phyloP scores from a whole-genome alignment of 1,284 basidiomycete species.

The Leccinum laetum region DNA sequence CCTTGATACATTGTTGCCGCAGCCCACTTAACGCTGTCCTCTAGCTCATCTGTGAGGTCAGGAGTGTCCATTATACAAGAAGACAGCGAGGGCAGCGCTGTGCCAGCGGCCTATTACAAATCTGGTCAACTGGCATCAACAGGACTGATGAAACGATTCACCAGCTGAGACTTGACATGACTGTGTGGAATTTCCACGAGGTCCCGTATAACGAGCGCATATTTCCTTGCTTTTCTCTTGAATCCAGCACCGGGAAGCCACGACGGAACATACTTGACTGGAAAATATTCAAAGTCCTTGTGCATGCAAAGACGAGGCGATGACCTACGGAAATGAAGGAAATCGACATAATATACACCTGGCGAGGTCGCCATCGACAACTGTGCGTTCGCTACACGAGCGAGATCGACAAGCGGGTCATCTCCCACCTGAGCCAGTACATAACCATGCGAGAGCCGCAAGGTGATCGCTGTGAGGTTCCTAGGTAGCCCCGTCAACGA shows the following conservation, averaged over 20 bases:
- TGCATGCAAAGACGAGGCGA: background rate
- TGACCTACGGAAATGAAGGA: slow-evolving; percentile 16
- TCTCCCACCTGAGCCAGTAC: slow-evolving; percentile 11
- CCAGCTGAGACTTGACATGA: slow-evolving; percentile 56
- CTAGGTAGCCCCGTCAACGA: slow-evolving; percentile 1
- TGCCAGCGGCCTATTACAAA: slow-evolving; percentile 40
- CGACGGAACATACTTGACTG: slow-evolving; percentile 52
- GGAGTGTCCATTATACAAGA: slow-evolving; percentile 46
- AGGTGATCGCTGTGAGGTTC: slow-evolving; percentile 16
- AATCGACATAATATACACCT: slow-evolving; percentile 19
- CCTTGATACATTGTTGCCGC: slow-evolving; percentile 57
- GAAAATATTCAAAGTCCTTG: too few relatives aligned
- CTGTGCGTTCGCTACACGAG: slow-evolving; percentile 17
- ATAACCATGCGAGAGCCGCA: slow-evolving; percentile 26
- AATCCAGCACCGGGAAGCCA: slow-evolving; percentile 68
- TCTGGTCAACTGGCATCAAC: background rate
- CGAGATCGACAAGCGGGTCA: slow-evolving; percentile 22
- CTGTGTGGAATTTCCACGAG: slow-evolving; percentile 51
- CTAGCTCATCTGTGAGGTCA: slow-evolving; percentile 41
- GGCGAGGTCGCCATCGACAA: slow-evolving; percentile 13
- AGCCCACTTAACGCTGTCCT: slow-evolving; percentile 55
- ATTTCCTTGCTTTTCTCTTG: slow-evolving; percentile 46
- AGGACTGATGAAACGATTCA: slow-evolving; percentile 1
- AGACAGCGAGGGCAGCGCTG: slow-evolving; percentile 46
- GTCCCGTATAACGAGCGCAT: slow-evolving; percentile 43